Evolutionary conservation across 495 filamentous ascomycete genomes (phyloP).

Genomic region (Talaromyces wortmannii): DNA sequence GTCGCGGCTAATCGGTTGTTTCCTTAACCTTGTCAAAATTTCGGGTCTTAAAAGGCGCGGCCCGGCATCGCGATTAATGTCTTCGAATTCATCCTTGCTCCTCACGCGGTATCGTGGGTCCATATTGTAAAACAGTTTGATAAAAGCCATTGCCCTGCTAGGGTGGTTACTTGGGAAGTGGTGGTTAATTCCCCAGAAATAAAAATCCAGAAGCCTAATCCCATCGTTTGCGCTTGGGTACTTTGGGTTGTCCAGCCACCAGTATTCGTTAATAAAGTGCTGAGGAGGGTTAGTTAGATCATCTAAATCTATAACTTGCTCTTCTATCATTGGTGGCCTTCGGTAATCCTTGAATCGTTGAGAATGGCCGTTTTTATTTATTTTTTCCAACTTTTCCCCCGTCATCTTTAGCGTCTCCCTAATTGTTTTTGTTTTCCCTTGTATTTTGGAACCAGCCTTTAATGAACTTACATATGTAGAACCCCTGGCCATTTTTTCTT

Average conservation of each 20-base stretch:
- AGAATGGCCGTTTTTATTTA: too few relatives aligned
- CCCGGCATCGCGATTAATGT: slow-evolving; percentile 23
- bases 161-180: neutral
- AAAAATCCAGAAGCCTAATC: slow-evolving; percentile 7
- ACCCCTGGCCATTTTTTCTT: too few relatives aligned
- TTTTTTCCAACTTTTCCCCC: too few relatives aligned
- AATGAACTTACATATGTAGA: too few relatives aligned
- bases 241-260: neutral
- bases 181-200: slow-evolving; percentile 26
- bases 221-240: neutral
- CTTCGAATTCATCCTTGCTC: slow-evolving; percentile 8
- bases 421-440: too few relatives aligned
- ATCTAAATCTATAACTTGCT: too few relatives aligned
- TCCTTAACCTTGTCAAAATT: slow-evolving; percentile 1
- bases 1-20: slow-evolving; percentile 20
- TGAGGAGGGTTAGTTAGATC: too few relatives aligned
- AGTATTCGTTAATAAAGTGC: too few relatives aligned
- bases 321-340: too few relatives aligned
- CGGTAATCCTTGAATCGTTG: too few relatives aligned
- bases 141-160: slow-evolving; percentile 3
- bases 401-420: too few relatives aligned
- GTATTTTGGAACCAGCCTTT: too few relatives aligned
- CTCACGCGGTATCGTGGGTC: slow-evolving; percentile 11
- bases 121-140: slow-evolving; percentile 23
- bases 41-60: slow-evolving; percentile 24